Evolutionary conservation across 2,329 filamentous ascomycete genomes (phyloP), one percentile per base, ranked within the genome.

Genomic region (Xylariales sp.): DNA sequence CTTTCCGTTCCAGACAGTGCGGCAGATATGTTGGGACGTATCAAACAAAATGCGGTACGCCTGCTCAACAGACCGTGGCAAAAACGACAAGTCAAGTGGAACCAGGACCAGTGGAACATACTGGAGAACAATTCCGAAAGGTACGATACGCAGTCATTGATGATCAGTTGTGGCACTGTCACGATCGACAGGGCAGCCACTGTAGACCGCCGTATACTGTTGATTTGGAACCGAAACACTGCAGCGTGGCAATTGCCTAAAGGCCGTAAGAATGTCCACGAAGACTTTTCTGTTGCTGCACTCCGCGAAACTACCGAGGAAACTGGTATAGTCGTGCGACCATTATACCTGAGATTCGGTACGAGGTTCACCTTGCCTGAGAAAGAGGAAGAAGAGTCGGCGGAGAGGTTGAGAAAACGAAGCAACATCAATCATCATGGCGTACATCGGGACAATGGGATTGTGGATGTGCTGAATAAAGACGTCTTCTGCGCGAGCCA

Each of bases 281-380:
- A 74, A 47, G 59, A 59, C 45, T 55, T 70, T 24, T 59, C 64
- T 19, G 54, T 53, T 3, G 59, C 69, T 0, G 70, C 70, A 10
- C 46, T 73, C 11, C 65, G 70, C 20, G 70, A 73, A 52, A 71
- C 70, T 1, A 59, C 59, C 31, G 70, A 74, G 46, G 70, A 74
- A 51, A 71, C 69, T 5, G 70, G 70, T 4, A 56, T 71, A n/a
- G 52, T 43, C 4, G 64, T 65, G 24, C 50, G 47, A 10, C 59
- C 67, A 1, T 47, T 73, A 22, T 52, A 58, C 8, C 58, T 73
- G 43, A 59, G 55, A 31, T 62, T 70, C 44, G 56, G 60, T 29
- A 73, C 71, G 11, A 62, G 70, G 38, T 66, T 69, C 6, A 71
- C 69, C 6, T 51, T 52, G 18, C 56, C 60, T 8, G 50, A 49